phyloP scores from a whole-genome alignment of 2,329 filamentous ascomycete genomes.

The Keithomyces neogunnii region DNA sequence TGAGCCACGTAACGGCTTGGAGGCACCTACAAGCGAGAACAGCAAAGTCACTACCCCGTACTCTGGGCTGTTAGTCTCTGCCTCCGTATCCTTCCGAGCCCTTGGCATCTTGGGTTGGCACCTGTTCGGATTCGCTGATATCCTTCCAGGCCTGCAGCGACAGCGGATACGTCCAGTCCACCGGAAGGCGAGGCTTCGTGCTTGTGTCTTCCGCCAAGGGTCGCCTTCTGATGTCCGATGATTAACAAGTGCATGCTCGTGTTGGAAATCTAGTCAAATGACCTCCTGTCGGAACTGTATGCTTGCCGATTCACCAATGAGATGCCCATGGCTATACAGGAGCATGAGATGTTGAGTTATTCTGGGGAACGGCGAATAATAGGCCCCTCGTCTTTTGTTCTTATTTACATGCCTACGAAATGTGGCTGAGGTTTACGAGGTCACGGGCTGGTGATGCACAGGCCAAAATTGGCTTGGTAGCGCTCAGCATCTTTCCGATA shows the following conservation, averaged over 20 bases:
- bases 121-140: too few species aligned
- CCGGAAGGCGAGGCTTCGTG: background rate
- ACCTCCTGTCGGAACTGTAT: background rate
- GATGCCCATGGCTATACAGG: background rate
- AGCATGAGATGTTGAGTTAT: too few species aligned
- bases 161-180: background rate
- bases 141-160: background rate
- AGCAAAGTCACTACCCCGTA: background rate
- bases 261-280: background rate
- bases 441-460: background rate
- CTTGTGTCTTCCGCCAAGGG: background rate
- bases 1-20: background rate
- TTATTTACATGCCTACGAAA: background rate
- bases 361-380: too few species aligned
- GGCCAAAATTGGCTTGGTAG: slow-evolving; percentile 4
- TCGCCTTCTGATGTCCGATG: background rate
- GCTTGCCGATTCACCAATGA: background rate
- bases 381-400: too few species aligned
- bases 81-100: background rate
- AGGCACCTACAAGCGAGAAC: background rate
- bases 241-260: background rate
- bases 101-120: background rate
- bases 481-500: slow-evolving; percentile 2
- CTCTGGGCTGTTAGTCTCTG: background rate
- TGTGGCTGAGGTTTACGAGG: background rate